Percentiles rank a stretch among this genome's conserved stretches.
These are phyloP conservation scores for Crotalaria pallida DNA, from an alignment of 306 rosid species.

Conservation along the genomic window DNA sequence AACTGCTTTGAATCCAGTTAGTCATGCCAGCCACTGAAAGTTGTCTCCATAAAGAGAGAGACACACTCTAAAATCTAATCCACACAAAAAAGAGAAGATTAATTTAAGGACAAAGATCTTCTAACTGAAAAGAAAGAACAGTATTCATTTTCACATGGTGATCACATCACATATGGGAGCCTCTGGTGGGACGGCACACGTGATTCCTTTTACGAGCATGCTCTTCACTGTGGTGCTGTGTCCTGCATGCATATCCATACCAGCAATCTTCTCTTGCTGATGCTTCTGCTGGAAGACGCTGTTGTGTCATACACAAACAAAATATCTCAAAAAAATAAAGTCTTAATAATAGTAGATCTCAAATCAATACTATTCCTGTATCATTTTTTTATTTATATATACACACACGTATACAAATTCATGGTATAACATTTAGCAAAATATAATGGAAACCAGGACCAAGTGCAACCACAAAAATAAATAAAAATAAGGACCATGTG, in stretches of 20 bases:
- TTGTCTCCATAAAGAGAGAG: neutral
- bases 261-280: conserved; percentile 77
- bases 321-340: too few species aligned
- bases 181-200: conserved; percentile 78
- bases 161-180: conserved; percentile 21
- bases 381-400: too few species aligned
- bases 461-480: neutral
- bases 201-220: conserved; percentile 87
- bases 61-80: neutral
- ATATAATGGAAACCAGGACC: too few species aligned
- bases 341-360: too few species aligned
- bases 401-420: too few species aligned
- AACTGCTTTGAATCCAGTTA: neutral
- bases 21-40: neutral
- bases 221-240: conserved; percentile 75
- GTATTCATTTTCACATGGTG: neutral
- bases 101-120: neutral
- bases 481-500: neutral
- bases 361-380: too few species aligned
- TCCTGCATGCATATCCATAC: conserved; percentile 89
- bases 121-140: neutral
- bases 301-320: neutral
- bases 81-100: neutral
- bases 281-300: conserved; percentile 58
- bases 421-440: too few species aligned